Evolutionary conservation across 1,284 basidiomycete genomes (phyloP).

Genomic region (Afroboletus lepidellus): DNA sequence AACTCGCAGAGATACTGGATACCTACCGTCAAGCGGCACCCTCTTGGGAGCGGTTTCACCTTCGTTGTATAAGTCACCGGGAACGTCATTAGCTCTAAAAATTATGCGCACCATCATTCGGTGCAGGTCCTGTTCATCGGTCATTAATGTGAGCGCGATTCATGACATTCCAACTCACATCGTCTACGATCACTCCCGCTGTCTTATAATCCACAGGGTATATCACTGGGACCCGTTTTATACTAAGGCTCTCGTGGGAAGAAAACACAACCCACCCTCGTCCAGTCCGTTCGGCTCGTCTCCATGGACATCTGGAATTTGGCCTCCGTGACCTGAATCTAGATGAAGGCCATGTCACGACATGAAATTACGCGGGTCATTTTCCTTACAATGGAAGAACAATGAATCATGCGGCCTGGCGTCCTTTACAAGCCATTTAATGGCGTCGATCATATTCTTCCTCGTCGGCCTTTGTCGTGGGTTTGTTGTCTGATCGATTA

Average conservation of each 20-base stretch:
- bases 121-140: constrained; percentile 51
- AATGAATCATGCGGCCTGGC: constrained; percentile 79
- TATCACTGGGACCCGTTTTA: constrained; percentile 43
- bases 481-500: constrained; percentile 71
- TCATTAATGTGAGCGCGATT: constrained; percentile 1
- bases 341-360: background rate
- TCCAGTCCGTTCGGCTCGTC: constrained; percentile 69
- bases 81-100: background rate
- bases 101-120: constrained; percentile 49
- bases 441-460: constrained; percentile 78
- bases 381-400: constrained; percentile 77
- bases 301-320: constrained; percentile 67
- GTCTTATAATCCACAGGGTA: constrained; percentile 76
- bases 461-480: constrained; percentile 68
- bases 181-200: constrained; percentile 71
- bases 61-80: constrained; percentile 22
- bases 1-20: background rate
- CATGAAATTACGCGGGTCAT: background rate
- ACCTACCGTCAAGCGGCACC: constrained; percentile 71
- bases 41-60: constrained; percentile 57
- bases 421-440: constrained; percentile 83
- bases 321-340: constrained; percentile 86
- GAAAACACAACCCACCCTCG: constrained; percentile 48
- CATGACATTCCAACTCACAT: constrained; percentile 47
- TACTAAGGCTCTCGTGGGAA: background rate